phyloP scores from a whole-genome alignment of 2,329 filamentous ascomycete genomes.

The Ophiostoma piceae region DNA sequence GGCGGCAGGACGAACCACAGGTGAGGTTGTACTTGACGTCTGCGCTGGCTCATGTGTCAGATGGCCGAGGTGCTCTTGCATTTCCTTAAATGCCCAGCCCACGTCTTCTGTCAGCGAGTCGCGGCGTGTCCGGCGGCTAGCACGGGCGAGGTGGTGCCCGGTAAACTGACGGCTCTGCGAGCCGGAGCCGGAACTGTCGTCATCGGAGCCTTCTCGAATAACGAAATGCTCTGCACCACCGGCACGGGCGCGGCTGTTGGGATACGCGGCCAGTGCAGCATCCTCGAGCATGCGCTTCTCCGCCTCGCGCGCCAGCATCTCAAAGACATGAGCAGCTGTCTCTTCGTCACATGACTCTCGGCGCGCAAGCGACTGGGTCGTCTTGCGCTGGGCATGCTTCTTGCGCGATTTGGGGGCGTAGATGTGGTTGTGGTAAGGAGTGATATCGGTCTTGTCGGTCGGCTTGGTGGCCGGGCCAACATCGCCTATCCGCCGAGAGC shows the following conservation, averaged over 20 bases:
- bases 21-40: conserved; percentile 3
- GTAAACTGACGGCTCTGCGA: conserved; percentile 23
- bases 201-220: conserved; percentile 59
- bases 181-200: conserved; percentile 36
- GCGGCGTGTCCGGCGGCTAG: conserved; percentile 39
- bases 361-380: conserved; percentile 43
- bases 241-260: conserved; percentile 63
- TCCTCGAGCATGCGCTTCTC: conserved; percentile 71
- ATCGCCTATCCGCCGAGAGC: conserved; percentile 64
- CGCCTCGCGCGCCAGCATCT: conserved; percentile 72
- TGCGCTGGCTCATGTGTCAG: conserved; percentile 44
- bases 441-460: conserved; percentile 67
- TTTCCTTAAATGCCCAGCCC: conserved; percentile 71
- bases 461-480: conserved; percentile 56
- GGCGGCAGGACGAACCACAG: neutral
- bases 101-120: conserved; percentile 59
- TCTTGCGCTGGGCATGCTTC: conserved; percentile 34
- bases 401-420: conserved; percentile 48
- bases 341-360: conserved; percentile 69
- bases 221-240: conserved; percentile 68
- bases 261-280: conserved; percentile 68
- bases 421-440: conserved; percentile 57
- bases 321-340: conserved; percentile 70
- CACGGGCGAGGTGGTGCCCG: conserved; percentile 2
- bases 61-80: conserved; percentile 71